Conservation (phyloP, 2,329 filamentous ascomycete genomes). For the Aschersonia sp. region DNA sequence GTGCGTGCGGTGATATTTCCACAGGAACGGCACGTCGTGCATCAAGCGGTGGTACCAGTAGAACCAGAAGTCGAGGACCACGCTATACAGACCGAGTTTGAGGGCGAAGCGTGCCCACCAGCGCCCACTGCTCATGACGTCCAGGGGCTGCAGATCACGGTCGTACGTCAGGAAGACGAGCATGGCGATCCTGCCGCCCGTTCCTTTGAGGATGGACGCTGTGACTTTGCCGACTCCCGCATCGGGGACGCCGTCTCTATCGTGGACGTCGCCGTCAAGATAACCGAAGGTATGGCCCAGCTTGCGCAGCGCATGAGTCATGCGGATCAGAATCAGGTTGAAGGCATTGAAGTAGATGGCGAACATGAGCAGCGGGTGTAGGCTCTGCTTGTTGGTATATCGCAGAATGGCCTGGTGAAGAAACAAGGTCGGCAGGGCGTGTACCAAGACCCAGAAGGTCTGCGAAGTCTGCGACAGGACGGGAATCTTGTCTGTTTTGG, state of each 20-base stretch:
- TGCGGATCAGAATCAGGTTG: conserved; percentile 1
- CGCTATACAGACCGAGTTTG: conserved; percentile 23
- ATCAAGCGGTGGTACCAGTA: conserved; percentile 22
- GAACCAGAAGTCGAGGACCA: conserved; percentile 30
- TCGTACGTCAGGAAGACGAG: conserved; percentile 9
- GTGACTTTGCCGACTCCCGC: conserved; percentile 18
- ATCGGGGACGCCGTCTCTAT: conserved; percentile 21
- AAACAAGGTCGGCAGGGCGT: conserved; percentile 20
- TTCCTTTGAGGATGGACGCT: conserved; percentile 16
- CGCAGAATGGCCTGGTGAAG: conserved; percentile 17
- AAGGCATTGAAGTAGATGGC: conserved; percentile 1
- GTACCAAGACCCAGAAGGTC: conserved; percentile 23
- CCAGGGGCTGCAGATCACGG: conserved; percentile 5
- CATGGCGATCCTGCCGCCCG: conserved; percentile 18
- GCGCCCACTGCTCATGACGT: conserved; percentile 3
- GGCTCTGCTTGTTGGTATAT: not conserved
- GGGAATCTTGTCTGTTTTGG: conserved; percentile 9
- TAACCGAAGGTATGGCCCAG: conserved; percentile 23
- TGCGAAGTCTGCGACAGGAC: conserved; percentile 18
- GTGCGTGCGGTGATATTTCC: conserved; percentile 28
- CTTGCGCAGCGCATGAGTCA: conserved; percentile 9
- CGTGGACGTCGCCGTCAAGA: conserved; percentile 27
- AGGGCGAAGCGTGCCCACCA: conserved; percentile 20
- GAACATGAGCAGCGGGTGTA: not conserved
- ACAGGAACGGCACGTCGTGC: conserved; percentile 23